Base-by-base conservation (phyloP, 2,329 filamentous ascomycete genomes). In the Acrocalymma vagum region DNA sequence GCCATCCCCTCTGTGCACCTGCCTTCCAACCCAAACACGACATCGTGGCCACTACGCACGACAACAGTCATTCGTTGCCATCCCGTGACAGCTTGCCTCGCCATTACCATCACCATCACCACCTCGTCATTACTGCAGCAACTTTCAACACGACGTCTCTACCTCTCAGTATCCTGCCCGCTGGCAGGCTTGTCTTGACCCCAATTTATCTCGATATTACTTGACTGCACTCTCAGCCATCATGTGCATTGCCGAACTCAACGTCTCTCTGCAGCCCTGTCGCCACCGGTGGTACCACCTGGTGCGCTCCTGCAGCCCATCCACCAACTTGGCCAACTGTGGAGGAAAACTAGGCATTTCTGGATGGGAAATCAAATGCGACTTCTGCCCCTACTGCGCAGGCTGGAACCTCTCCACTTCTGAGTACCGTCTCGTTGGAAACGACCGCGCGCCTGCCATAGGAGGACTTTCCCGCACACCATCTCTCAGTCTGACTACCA, bases 241-340 rank as follows among this genome's bases (percentile, higher is more conserved):
- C 53, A 78, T 78, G 76, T 78, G 76, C 51, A 62, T 78, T 59
- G 75, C 74, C 48, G 73, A 76, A 48, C 68, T 78, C 29, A 76
- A 77, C 62, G 72, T 77, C 42, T 72, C 73, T 34, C 67, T 70
- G 6, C 67, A 72, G 37, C 60, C 71, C 28, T 78, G 76, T 68
- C 62, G 67, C 38, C 76, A 78, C 50, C 71, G 76, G 45, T 78
- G 75, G 75, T 78, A 77, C 62, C 70, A 74, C 43, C 70, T 78
- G 18, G 61, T 72, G 22, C 65, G 69, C 24, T 60, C 73, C 29
- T 78, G 76, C 64, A 60, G 59, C 18, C 65, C 71, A 2, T 63
- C 64, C 31, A 69, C 63, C 55, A 73, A 78, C 51, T 72, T 78
- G 37, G 57, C 71, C 55, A 77, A 76, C 59, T 78, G 76, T 55